These are phyloP conservation scores for Pichia californica DNA, from an alignment of 805 yeast genomes.

Conservation along the genomic window DNA sequence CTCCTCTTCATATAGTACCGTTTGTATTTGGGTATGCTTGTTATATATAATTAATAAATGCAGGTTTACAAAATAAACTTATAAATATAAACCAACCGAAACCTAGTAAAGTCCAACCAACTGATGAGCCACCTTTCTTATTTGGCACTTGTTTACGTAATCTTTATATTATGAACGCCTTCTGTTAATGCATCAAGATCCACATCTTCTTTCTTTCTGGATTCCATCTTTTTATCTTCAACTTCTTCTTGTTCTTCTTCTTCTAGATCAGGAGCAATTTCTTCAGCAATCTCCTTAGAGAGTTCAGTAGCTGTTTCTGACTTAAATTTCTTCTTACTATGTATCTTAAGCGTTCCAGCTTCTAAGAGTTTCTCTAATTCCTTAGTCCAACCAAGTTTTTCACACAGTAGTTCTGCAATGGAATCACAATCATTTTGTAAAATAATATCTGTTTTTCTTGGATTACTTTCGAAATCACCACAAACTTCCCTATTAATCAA, in stretches of 20 bases:
- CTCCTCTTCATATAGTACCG: neutral
- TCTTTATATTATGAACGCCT: slow-evolving; percentile 8
- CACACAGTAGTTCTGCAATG: slow-evolving; percentile 49
- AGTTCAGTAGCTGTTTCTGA: slow-evolving; percentile 5
- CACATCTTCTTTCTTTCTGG: neutral
- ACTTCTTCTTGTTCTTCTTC: neutral
- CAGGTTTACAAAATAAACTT: no score
- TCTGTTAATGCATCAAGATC: slow-evolving; percentile 9
- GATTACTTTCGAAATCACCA: slow-evolving; percentile 56
- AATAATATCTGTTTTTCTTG: slow-evolving; percentile 56
- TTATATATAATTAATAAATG: neutral
- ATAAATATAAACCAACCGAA: no score
- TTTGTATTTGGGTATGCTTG: neutral
- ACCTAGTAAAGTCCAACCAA: no score
- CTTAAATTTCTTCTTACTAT: neutral
- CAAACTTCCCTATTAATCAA: slow-evolving; percentile 71
- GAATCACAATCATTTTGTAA: slow-evolving; percentile 59
- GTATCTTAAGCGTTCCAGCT: slow-evolving; percentile 17
- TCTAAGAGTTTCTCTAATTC: slow-evolving; percentile 42
- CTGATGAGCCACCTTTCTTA: no score
- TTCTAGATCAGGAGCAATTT: neutral
- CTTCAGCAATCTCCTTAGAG: slow-evolving; percentile 6
- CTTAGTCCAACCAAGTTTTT: slow-evolving; percentile 56
- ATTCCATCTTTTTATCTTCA: no score
- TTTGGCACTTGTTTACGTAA: slow-evolving; percentile 4